Base-by-base conservation (phyloP, 176 grass and related monocot genomes). In the Echinochloa phyllopogon region DNA sequence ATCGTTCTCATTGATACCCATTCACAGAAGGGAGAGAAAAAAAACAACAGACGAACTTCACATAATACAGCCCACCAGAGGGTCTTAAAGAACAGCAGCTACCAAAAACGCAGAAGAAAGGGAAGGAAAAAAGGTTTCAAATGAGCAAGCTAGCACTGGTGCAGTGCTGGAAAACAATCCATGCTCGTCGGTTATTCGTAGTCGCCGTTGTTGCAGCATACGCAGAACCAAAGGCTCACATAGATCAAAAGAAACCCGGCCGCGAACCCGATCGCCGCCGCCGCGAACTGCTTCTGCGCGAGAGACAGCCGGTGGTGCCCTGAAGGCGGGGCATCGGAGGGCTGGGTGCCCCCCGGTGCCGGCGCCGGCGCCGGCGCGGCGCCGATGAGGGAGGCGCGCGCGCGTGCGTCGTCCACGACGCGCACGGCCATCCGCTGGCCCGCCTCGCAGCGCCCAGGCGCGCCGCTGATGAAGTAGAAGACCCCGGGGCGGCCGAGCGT, bases 401-500 rank as follows among this genome's bases (percentile, higher is more conserved):
- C 18, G 44, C 27, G 16, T 14, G 40, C 44, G 59, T 0, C 76
- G 37, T 72, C 43, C 21, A 16, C 68, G 51, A 89, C 90, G n/a
- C 79, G 79, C 8, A 92, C 74, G 60, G 70, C 88, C 87, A 89
- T 74, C 79, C 86, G 82, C 75, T 92, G 66, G 0, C 90, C 90
- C 3, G 79, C 79, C 72, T 40, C 36, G 63, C 90, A 89, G 90
- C 78, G 83, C 11, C 65, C 83, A 11, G 79, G 90, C 67, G 60
- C 36, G 25, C 83, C 87, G 6, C 75, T 86, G 67, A 92, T 86
- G 83, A 89, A 92, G 90, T 79, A 87, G 79, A 70, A 84, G 74
- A 87, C 17, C 3, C 79, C 87, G 16, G n/a, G 51, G 44, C 61
- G 39, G 58, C 40, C 74, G n/a, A 89, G 79, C 47, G 37, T 11